Evolutionary conservation across 352 stramenopile species (phyloP), one percentile per base, ranked within the genome.

Genomic region (Pythium vanterpoolii): DNA sequence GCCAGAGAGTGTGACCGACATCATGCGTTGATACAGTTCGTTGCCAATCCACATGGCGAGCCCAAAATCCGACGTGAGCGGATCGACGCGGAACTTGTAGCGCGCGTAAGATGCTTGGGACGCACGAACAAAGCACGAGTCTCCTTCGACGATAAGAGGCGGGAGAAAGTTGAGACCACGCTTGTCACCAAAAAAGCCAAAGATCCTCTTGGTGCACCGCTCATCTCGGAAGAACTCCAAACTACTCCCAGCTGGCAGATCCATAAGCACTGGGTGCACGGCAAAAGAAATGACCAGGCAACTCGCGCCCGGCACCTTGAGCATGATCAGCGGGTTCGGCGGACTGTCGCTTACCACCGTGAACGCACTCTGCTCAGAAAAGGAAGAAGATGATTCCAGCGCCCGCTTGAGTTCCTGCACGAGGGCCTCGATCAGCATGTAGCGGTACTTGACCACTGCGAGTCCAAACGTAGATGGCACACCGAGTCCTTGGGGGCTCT

Each of bases 11-110:
- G 77, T 62, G 1, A 79, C 70, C 18, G 70, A 73, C 4, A 73
- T 43, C 28, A 89, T 50, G 27, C 83, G 83, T 11, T 85, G 75
- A 45, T 89, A 84, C 21, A 90, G 56, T 33, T 89, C 76, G 39
- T 90, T 79, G 18, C 65, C 74, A 16, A 93, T 71, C 83, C 83
- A 93, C 24, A 89, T 53, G 8, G 79, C 77, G n/a, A 90, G 70
- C 16, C 81, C 81, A 60, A 93, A 89, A 56, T 89, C 74, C 21
- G 73, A 62, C 9, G 78, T 87, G 16, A 93, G 64, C 8, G 78
- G 71, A 64, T 87, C 75, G 16, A 90, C 83, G 46, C 79, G 79
- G 62, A 93, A 87, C 57, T 93, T 93, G 67, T 93, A 93, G 24
- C 81, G 73, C 24, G 79, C 80, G 43, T 90, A 93, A 14, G 73